Percentiles rank a stretch among this genome's conserved stretches.
These are phyloP conservation scores for Rhizomucor pusillus DNA, from an alignment of 371 early-diverging fungal genomes.

Conservation along the genomic window DNA sequence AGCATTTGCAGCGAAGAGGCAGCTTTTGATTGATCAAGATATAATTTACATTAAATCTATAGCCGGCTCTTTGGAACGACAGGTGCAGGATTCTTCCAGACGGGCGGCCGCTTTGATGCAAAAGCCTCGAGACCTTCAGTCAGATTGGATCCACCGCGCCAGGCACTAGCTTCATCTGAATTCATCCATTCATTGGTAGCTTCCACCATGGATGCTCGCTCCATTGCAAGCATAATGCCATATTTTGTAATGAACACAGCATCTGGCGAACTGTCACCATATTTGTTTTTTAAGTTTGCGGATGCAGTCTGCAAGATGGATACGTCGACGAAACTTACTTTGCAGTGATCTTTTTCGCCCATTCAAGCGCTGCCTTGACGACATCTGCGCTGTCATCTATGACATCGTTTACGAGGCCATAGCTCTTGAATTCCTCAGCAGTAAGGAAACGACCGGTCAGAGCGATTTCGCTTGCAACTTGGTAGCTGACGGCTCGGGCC, in stretches of 20 bases:
- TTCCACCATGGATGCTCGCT: constrained; percentile 32
- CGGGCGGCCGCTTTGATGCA: constrained; percentile 32
- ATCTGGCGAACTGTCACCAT: constrained; percentile 35
- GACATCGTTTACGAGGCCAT: constrained; percentile 46
- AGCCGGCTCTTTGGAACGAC: constrained; percentile 20
- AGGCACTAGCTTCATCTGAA: constrained; percentile 33
- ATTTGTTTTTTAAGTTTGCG: background rate
- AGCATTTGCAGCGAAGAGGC: constrained; percentile 20
- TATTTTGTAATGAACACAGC: constrained; percentile 44
- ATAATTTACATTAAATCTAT: constrained; percentile 8
- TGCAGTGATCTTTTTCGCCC: constrained; percentile 36
- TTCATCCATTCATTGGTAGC: constrained; percentile 36
- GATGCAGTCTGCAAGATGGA: background rate
- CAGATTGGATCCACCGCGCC: constrained; percentile 38
- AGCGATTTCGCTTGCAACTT: constrained; percentile 41
- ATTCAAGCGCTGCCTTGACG: constrained; percentile 31
- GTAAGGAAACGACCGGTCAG: constrained; percentile 45
- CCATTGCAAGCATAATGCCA: constrained; percentile 39
- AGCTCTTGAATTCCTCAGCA: constrained; percentile 41
- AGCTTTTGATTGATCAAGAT: constrained; percentile 10
- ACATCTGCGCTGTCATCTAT: constrained; percentile 33
- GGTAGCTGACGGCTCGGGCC: constrained; percentile 40
- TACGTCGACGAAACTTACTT: constrained; percentile 31
- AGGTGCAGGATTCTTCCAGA: constrained; percentile 35
- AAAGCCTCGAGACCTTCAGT: constrained; percentile 41